Evolutionary conservation across 352 stramenopile species (phyloP).

Genomic region (Pythium utonaiense): DNA sequence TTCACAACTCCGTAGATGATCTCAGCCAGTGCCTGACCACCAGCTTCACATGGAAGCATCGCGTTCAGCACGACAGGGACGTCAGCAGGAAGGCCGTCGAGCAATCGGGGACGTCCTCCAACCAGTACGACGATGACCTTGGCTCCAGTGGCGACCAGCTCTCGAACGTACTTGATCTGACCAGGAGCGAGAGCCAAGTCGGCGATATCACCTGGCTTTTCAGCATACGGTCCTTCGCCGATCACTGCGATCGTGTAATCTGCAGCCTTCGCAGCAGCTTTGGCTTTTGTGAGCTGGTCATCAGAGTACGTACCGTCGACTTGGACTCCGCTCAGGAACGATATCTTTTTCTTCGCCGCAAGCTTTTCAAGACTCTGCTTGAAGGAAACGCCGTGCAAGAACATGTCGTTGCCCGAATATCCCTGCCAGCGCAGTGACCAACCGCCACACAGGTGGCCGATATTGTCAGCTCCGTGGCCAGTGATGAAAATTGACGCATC

Average conservation of each 20-base stretch:
- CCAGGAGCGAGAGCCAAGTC: slow-evolving; percentile 62
- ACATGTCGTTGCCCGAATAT: slow-evolving; percentile 22
- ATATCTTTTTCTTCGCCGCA: slow-evolving; percentile 6
- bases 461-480: slow-evolving; percentile 57
- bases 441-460: slow-evolving; percentile 66
- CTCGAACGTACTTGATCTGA: slow-evolving; percentile 65
- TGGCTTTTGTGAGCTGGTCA: slow-evolving; percentile 11
- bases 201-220: slow-evolving; percentile 84
- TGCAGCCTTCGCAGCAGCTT: slow-evolving; percentile 6
- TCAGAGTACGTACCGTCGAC: slow-evolving; percentile 12
- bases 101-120: slow-evolving; percentile 68
- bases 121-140: slow-evolving; percentile 83
- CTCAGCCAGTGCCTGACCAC: slow-evolving; percentile 75
- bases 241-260: slow-evolving; percentile 71
- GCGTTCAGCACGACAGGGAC: slow-evolving; percentile 78
- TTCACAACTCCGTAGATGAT: slow-evolving; percentile 75
- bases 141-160: slow-evolving; percentile 50
- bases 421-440: slow-evolving; percentile 84
- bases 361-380: slow-evolving; percentile 21
- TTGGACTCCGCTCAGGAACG: slow-evolving; percentile 21
- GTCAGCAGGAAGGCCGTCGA: slow-evolving; percentile 50
- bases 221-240: slow-evolving; percentile 69
- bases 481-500: slow-evolving; percentile 58
- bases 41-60: slow-evolving; percentile 70
- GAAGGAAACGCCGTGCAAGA: slow-evolving; percentile 25